Conservation (phyloP, 2,329 filamentous ascomycete species). For the Microdochium bolleyi region DNA sequence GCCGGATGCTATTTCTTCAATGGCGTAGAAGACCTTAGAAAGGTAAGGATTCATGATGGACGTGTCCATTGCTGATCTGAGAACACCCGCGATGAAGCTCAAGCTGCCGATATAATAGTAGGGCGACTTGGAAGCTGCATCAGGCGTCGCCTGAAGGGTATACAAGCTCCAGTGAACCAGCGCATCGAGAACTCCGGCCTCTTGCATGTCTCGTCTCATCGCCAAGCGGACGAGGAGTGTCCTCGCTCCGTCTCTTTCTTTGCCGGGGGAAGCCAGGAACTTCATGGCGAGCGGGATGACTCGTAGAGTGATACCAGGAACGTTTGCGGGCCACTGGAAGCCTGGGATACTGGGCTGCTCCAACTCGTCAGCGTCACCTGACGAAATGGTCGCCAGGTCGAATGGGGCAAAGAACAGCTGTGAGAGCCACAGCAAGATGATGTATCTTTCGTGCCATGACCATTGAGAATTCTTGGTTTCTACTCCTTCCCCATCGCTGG, state of each 20-base stretch:
- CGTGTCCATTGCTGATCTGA: conserved; percentile 61
- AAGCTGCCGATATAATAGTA: conserved; percentile 75
- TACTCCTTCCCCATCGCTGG: neutral
- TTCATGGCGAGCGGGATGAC: conserved; percentile 63
- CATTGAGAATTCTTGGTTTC: conserved; percentile 26
- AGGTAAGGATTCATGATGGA: conserved; percentile 66
- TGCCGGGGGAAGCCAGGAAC: conserved; percentile 69
- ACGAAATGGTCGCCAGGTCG: conserved; percentile 79
- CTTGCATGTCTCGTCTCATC: conserved; percentile 84
- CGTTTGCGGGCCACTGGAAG: conserved; percentile 46
- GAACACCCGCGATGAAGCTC: conserved; percentile 69
- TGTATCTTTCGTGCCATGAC: conserved; percentile 83
- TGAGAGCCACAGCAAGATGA: conserved; percentile 81
- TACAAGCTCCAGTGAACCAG: conserved; percentile 65
- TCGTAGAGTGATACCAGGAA: conserved; percentile 64
- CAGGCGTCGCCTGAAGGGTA: conserved; percentile 40
- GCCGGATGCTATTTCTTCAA: conserved; percentile 48
- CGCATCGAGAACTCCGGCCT: conserved; percentile 58
- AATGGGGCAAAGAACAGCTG: conserved; percentile 82
- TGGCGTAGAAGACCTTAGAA: conserved; percentile 55
- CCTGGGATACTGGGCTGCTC: conserved; percentile 32
- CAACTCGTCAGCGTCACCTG: conserved; percentile 39
- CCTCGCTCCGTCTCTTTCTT: conserved; percentile 85
- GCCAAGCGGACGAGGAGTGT: conserved; percentile 71
- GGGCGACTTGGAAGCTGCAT: conserved; percentile 36